Conservation (phyloP, 306 rosid species). For the Corylus avellana region DNA sequence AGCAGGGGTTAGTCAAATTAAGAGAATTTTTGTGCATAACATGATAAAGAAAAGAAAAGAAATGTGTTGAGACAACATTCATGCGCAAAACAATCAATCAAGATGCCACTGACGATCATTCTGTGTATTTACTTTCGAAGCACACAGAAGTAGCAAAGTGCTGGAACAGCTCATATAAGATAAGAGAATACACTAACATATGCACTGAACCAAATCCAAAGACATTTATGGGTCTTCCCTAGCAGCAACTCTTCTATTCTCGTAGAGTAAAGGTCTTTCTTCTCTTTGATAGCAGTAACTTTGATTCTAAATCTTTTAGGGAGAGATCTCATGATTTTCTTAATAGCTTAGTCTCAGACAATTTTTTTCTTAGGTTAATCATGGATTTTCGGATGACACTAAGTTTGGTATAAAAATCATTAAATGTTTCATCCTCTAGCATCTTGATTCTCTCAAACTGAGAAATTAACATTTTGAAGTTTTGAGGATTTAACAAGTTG, state of each 20-base stretch:
- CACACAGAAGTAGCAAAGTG: slow-evolving; percentile 21
- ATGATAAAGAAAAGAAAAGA: neutral
- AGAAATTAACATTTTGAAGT: no score
- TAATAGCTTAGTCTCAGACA: no score
- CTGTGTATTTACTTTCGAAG: slow-evolving; percentile 27
- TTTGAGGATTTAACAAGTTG: no score
- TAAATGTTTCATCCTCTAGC: no score
- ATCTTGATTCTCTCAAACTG: no score
- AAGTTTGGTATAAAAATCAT: no score
- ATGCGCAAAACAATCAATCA: slow-evolving; percentile 33
- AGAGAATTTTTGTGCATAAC: neutral
- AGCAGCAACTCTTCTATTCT: slow-evolving; percentile 26
- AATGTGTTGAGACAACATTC: neutral
- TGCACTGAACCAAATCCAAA: slow-evolving; percentile 58
- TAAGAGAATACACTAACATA: neutral
- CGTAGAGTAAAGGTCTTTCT: no score
- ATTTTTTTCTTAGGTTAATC: no score
- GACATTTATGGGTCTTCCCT: slow-evolving; percentile 84
- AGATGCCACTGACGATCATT: slow-evolving; percentile 27
- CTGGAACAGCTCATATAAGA: neutral
- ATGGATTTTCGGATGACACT: no score
- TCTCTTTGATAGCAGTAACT: no score
- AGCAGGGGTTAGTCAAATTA: neutral
- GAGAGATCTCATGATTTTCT: no score
- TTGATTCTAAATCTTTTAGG: no score